Base-by-base conservation (phyloP, 176 grass and related monocot species). In the Eragrostis nindensis region DNA sequence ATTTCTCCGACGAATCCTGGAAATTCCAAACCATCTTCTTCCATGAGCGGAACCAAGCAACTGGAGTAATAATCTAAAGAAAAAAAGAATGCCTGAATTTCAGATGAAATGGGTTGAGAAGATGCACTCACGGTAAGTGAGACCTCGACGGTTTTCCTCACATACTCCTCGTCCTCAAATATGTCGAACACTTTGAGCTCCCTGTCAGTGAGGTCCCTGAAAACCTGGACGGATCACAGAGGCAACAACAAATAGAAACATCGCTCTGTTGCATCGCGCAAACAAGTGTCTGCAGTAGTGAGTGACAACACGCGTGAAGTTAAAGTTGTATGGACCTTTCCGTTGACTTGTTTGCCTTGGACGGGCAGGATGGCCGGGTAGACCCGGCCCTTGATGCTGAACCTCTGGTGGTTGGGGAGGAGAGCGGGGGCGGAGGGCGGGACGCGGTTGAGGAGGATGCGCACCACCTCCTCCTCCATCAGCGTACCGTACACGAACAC, bases 401-500 rank as follows among this genome's bases (percentile, higher is more conserved):
- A 93, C 74, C 92, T 78, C 39, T 80, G 88, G 75, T 91, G 86
- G 77, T 82, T 62, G 78, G 70, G 39, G 76, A 97, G 88, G 42
- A 76, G 11, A 18, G 90, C 94, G 38, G 85, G 82, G 44, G 80
- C 82, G 59, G 90, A 89, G 15, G 88, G 48, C 16, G 92, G 90
- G 9, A 89, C 76, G 86, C 92, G 90, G 63, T 76, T 78, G 47
- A 98, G 84, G 49, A 98, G 80, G 36, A 89, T 78, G 8, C 77
- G 83, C 66, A 93, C 83, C 21, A 98, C 90, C 66, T 98, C 92
- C 46, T 94, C 95, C 13, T 69, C 82, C 86, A 95, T 90, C 29
- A 98, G 84, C 46, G 80, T 93, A 50, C 92, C 95, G 88, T 98
- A 98, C 21, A 98, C 90, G 82, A 94, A 94, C 63, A 98, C 88